A percentile compares a stretch with the other conserved stretches of the same genome.
phyloP scores from a whole-genome alignment of 768 basidiomycete genomes.

The Krasilnikovozyma curviuscula region DNA sequence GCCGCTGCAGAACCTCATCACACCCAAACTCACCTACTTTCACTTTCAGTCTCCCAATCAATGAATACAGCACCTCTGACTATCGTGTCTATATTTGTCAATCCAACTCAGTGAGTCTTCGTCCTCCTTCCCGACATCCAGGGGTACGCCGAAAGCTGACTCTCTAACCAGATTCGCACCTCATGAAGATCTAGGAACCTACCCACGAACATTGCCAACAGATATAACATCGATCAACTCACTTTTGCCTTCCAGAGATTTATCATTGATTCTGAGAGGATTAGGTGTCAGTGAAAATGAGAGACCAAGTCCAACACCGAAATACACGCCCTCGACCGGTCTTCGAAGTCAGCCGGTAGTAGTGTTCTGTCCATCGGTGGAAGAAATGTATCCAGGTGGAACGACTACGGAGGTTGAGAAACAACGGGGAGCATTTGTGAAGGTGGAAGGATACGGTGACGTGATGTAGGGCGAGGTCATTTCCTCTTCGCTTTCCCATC shows the following conservation, averaged over 20 bases:
- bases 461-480: slow-evolving; percentile 80
- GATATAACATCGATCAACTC: slow-evolving; percentile 47
- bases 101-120: slow-evolving; percentile 52
- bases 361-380: slow-evolving; percentile 58
- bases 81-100: slow-evolving; percentile 88
- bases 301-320: slow-evolving; percentile 5
- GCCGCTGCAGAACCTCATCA: not conserved
- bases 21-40: not conserved
- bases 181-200: slow-evolving; percentile 64
- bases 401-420: slow-evolving; percentile 52
- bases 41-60: slow-evolving; percentile 48
- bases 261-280: slow-evolving; percentile 10
- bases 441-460: slow-evolving; percentile 74
- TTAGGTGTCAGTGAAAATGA: not conserved
- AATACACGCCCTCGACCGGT: slow-evolving; percentile 33
- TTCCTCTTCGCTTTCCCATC: not conserved
- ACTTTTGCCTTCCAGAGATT: slow-evolving; percentile 11
- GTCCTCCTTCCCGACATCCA: not conserved
- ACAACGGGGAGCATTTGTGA: slow-evolving; percentile 77
- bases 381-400: slow-evolving; percentile 84
- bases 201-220: slow-evolving; percentile 63
- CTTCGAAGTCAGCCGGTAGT: slow-evolving; percentile 17
- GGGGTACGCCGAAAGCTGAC: not conserved
- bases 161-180: not conserved
- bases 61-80: slow-evolving; percentile 64